Percentiles rank a stretch among this genome's conserved stretches.
phyloP scores from a whole-genome alignment of 345 rosid genomes.

The Aurinia saxatilis region DNA sequence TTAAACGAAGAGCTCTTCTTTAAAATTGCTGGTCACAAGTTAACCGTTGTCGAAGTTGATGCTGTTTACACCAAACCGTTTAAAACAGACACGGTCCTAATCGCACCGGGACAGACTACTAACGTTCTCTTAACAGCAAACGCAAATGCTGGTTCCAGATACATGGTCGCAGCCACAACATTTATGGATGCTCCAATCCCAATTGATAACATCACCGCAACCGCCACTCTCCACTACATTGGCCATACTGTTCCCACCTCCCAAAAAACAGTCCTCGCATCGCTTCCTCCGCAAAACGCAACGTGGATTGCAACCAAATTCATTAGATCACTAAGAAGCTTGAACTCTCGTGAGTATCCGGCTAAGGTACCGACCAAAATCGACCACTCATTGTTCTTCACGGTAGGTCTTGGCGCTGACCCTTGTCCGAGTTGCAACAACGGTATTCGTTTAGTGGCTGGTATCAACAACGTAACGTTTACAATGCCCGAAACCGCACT shows the following conservation, averaged over 20 bases:
- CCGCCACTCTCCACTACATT: constrained; percentile 26
- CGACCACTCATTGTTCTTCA: constrained; percentile 58
- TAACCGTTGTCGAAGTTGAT: constrained; percentile 63
- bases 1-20: constrained; percentile 77
- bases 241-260: constrained; percentile 22
- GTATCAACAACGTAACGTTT: constrained; percentile 69
- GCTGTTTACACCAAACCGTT: constrained; percentile 66
- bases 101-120: constrained; percentile 68
- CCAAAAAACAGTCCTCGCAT: constrained; percentile 23
- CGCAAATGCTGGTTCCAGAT: constrained; percentile 37
- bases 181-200: constrained; percentile 73
- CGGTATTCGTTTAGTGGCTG: constrained; percentile 60
- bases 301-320: constrained; percentile 53
- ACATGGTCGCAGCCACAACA: constrained; percentile 55
- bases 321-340: constrained; percentile 43
- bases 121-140: constrained; percentile 56
- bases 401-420: constrained; percentile 60
- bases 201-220: constrained; percentile 55
- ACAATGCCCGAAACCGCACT: constrained; percentile 58
- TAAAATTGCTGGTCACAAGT: constrained; percentile 53
- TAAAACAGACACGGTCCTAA: constrained; percentile 39
- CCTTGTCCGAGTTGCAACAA: constrained; percentile 56
- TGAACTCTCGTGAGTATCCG: constrained; percentile 56
- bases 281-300: constrained; percentile 54
- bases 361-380: constrained; percentile 47